Conservation (phyloP, 352 stramenopile species). For the Phytophthora niederhauseri region DNA sequence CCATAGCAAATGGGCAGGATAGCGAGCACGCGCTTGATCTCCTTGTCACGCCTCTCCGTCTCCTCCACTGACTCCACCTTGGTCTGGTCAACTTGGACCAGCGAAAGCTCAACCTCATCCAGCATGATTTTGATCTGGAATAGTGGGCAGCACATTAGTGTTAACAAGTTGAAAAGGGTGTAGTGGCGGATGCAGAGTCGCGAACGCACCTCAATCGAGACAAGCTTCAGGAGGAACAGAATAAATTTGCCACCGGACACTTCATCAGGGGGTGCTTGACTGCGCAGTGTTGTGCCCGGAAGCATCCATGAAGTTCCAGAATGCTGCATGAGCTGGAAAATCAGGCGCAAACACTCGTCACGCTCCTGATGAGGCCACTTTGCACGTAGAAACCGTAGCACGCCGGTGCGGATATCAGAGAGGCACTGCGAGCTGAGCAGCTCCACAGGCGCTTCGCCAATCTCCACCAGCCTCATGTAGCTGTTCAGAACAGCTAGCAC, state of each 20-base stretch:
- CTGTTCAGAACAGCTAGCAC: conserved; percentile 65
- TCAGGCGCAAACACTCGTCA: conserved; percentile 62
- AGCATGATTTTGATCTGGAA: conserved; percentile 85
- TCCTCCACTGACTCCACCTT: conserved; percentile 57
- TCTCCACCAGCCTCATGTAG: conserved; percentile 59
- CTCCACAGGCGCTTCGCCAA: conserved; percentile 43
- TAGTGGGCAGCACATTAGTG: background rate
- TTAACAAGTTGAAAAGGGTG: background rate
- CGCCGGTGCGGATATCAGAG: conserved; percentile 58
- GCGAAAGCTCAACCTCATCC: conserved; percentile 75
- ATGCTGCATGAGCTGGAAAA: conserved; percentile 69
- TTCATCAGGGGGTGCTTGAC: conserved; percentile 51
- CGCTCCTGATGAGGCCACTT: conserved; percentile 80
- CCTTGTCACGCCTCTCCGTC: conserved; percentile 45
- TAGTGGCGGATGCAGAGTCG: background rate
- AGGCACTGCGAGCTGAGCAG: conserved; percentile 63
- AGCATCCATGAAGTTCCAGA: conserved; percentile 70
- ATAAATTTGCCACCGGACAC: conserved; percentile 76
- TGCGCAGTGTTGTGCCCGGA: conserved; percentile 56
- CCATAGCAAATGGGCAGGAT: conserved; percentile 82
- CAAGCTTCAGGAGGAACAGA: conserved; percentile 76
- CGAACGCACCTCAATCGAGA: conserved; percentile 70
- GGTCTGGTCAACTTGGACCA: conserved; percentile 73
- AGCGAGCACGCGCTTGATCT: conserved; percentile 58
- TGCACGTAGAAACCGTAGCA: conserved; percentile 64